phyloP scores from a whole-genome alignment of 495 filamentous ascomycete species.

The Tuber microsphaerosporum region DNA sequence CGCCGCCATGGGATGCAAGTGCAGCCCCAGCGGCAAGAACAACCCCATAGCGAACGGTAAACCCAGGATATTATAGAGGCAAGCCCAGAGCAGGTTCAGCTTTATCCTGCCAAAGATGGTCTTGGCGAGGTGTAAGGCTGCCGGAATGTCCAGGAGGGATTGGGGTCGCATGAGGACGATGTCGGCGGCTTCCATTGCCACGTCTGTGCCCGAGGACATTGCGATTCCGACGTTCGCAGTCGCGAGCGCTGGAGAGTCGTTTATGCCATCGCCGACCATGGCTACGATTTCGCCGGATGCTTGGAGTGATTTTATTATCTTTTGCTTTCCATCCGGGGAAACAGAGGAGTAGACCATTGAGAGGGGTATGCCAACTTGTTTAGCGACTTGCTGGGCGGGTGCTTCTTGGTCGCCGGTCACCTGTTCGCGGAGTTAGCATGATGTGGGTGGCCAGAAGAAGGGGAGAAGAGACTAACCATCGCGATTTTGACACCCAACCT shows the following conservation, averaged over 20 bases:
- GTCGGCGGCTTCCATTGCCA: constrained; percentile 95
- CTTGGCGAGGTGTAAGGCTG: constrained; percentile 70
- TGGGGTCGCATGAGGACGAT: constrained; percentile 91
- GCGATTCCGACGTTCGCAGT: constrained; percentile 90
- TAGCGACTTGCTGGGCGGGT: constrained; percentile 74
- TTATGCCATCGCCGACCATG: constrained; percentile 99
- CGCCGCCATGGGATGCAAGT: constrained; percentile 89
- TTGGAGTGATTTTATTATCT: constrained; percentile 72
- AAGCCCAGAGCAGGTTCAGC: constrained; percentile 85
- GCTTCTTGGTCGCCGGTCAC: constrained; percentile 86
- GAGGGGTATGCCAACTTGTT: constrained; percentile 68
- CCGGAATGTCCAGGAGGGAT: constrained; percentile 84
- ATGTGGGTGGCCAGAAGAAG: constrained; percentile 6
- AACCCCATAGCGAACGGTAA: constrained; percentile 95
- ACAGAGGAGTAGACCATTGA: constrained; percentile 72
- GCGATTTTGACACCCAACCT: constrained; percentile 77
- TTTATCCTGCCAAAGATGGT: constrained; percentile 90
- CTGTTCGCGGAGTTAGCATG: constrained; percentile 14
- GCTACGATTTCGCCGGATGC: constrained; percentile 66
- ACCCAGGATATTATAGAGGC: constrained; percentile 83
- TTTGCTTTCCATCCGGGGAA: constrained; percentile 79
- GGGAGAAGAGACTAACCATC: constrained; percentile 46
- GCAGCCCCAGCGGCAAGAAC: constrained; percentile 79
- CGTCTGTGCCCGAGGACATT: constrained; percentile 85
- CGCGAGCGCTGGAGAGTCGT: constrained; percentile 92